Conservation (phyloP, 345 rosid genomes). For the Zanthoxylum bungeanum region DNA sequence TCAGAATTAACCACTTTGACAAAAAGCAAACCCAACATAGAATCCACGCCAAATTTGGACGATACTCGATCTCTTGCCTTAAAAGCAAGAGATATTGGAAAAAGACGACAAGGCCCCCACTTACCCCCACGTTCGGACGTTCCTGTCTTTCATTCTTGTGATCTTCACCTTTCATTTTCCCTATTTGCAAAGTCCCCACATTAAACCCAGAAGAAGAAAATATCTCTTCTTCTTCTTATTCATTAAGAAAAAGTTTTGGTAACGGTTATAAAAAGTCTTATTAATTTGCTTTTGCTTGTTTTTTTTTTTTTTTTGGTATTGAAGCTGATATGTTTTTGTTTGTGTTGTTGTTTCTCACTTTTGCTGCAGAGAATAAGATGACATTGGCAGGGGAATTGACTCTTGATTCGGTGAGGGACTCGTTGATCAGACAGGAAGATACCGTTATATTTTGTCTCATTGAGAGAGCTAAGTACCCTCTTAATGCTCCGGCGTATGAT, state of each 20-base stretch:
- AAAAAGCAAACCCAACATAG: background rate
- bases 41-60: slow-evolving; percentile 8
- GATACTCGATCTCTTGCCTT: background rate
- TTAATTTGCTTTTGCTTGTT: background rate
- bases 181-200: background rate
- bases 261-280: background rate
- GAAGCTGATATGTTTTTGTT: background rate
- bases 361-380: slow-evolving; percentile 17
- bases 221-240: background rate
- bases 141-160: background rate
- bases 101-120: background rate
- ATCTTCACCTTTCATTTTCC: background rate
- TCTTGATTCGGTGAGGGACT: slow-evolving; percentile 57
- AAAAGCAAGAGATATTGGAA: background rate
- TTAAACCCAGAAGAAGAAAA: background rate
- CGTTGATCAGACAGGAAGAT: slow-evolving; percentile 81
- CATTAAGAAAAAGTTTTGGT: background rate
- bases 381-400: slow-evolving; percentile 32
- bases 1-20: background rate
- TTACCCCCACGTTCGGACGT: background rate
- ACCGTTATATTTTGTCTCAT: slow-evolving; percentile 64
- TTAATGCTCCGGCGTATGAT: slow-evolving; percentile 41
- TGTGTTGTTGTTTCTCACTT: background rate
- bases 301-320: background rate
- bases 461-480: slow-evolving; percentile 72